Base-by-base conservation (phyloP, 2,329 filamentous ascomycete species). In the Alternaria panax region DNA sequence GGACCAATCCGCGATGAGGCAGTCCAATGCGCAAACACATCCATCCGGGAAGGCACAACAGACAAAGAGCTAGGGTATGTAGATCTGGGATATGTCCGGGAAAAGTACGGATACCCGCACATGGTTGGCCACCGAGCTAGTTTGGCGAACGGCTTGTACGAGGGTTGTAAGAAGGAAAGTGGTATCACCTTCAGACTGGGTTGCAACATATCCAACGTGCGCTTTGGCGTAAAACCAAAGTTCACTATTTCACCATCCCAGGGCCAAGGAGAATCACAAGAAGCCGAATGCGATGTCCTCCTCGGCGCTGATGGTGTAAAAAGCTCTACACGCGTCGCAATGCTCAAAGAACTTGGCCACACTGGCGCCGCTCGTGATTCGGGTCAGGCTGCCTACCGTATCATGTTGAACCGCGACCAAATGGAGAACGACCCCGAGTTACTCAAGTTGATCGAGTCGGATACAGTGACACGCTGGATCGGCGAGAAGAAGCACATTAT, bases 51-150 rank as follows among this genome's bases (percentile, higher is more conserved):
- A 79, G 91, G 91, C 27, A 83, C 88, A 34, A 87, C 86, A 7
- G 85, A 93, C 72, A 78, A 81, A 4, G 90, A 93, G 75, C 84
- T 94, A 7, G 87, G 86, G 3, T 88, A 90, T 67, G 90, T 94
- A 42, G 82, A 88, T 60, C 85, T 94, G 71, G 81, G 82, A 30
- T 88, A 92, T 66, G 87, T 94, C 63, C 80, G 85, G 50, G 79
- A 85, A 8, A 88, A 85, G 30, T 94, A 93, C 72, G 86, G 86
- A 34, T 92, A 90, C 73, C 88, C 90, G 0, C 91, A 94, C 79
- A 92, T 91, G 85, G 90, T 92, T 5, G 91, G 90, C 7, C 92
- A 95, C 74, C 87, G 92, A 20, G 84, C 89, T 0, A 90, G 88
- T 8, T 84, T 94, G 4, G 90, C 91, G 6, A 85, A 85, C 34